Evolutionary conservation across 225 moss, liverwort and hornwort genomes (phyloP), one percentile per base, ranked within the genome.

Genomic region (Marchantia paleacea): DNA sequence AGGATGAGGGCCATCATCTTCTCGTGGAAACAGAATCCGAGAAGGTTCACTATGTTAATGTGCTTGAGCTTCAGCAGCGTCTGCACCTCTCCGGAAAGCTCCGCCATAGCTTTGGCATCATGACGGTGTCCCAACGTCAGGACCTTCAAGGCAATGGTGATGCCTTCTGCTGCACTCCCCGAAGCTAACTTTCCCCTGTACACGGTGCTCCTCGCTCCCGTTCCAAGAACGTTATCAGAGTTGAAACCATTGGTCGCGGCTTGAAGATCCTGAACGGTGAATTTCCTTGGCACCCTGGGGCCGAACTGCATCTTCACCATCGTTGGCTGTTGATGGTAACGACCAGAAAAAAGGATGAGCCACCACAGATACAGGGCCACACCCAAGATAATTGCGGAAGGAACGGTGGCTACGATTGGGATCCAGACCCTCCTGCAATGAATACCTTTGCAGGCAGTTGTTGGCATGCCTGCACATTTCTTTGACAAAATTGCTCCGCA

Each of bases 111-210:
- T 65, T 66, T 79, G 7, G 68, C 57, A 60, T 78, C 78, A 90
- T 81, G 7, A 71, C 81, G 19, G 90, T 58, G 78, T 88, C 84
- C 52, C 25, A 13, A n/a, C 88, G 88, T 28, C 86, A 86, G 25
- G 87, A 87, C 78, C 52, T 79, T 68, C 78, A 79, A 67, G 66
- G 68, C 66, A 10, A 66, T 39, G 16, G 50, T 22, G 18, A 64
- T 9, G 65, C 20, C 51, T 48, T 12, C 62, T 20, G 12, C 65
- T 64, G 7, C 68, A 31, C 16, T 19, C 19, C 83, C 83, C 30
- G 51, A 24, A n/a, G 83, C 83, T 14, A 86, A 28, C 19, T 48
- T 6, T 19, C 82, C 86, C 48, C 39, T 52, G 71, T 82, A 82
- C 18, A 85, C 85, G 14, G 75, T 82, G 49, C 82, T 82, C 72